Evolutionary conservation across 1,284 basidiomycete genomes (phyloP), one percentile per base, ranked within the genome.

Genomic region (Cystobasidium sp.): DNA sequence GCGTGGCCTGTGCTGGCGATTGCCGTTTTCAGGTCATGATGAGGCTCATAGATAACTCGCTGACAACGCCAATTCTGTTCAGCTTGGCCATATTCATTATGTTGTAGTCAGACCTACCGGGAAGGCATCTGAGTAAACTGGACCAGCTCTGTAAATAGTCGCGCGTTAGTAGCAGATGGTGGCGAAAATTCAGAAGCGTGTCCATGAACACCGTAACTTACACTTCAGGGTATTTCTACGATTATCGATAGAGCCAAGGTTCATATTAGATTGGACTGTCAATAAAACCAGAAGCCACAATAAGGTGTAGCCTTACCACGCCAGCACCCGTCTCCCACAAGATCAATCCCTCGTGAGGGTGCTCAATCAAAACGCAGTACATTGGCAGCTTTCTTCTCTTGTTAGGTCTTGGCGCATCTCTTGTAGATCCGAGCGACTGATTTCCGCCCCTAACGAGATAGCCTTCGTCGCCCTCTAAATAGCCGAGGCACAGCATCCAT

Each of bases 21-120:
- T n/a, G 81, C 81, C 0, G 77, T 77, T 16, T 80, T 80, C 6
- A 82, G 75, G 56, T 81, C 80, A 59, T 81, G 80, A 37, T 78
- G 76, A 12, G 53, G 3, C 22, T 55, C 53, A 31, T 55, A 55
- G 24, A 55, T 31, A 20, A 55, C 53, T 22, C 53, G 14, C 53
- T 55, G 53, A 55, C 46, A 49, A 49, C 3, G 2, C 12, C 12
- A 49, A 3, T 20, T 18, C 22, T 7, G 22, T 55, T 55, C 12
- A n/a, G 12, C 46, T n/a, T 14, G n/a, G 46, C 46, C 2, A 49
- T 49, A 49, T n/a, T 1, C 2, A 49, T 14, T 49, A 14, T 49
- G 2, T 49, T n/a, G 12, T n/a, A 4, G 12, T 18, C 18, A 31
- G 18, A 55, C 53, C 4, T 10, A 24, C 53, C 8, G 53, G 53